phyloP scores from a whole-genome alignment of 2,329 filamentous ascomycete genomes.

The Penicillium freii region DNA sequence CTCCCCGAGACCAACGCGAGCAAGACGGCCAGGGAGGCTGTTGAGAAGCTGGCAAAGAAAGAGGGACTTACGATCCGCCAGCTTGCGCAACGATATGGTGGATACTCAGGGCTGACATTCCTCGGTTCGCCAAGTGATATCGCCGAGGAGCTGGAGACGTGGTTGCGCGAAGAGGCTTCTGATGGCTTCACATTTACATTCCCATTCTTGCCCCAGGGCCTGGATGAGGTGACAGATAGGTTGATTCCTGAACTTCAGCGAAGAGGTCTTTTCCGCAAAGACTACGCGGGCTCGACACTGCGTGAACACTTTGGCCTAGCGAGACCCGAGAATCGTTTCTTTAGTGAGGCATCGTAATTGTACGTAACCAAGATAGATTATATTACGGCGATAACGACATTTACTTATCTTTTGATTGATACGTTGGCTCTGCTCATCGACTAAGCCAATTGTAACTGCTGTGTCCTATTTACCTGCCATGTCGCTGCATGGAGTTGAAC shows the following conservation, averaged over 20 bases:
- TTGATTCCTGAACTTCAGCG: slow-evolving; percentile 54
- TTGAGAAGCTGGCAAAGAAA: slow-evolving; percentile 46
- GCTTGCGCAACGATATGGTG: slow-evolving; percentile 52
- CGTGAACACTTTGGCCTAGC: slow-evolving; percentile 56
- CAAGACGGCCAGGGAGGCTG: slow-evolving; percentile 48
- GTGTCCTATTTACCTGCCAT: not conserved
- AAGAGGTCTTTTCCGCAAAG: slow-evolving; percentile 51
- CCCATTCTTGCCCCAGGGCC: slow-evolving; percentile 52
- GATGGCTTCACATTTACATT: slow-evolving; percentile 55
- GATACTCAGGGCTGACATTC: slow-evolving; percentile 52
- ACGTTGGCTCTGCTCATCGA: not conserved
- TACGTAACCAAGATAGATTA: not conserved
- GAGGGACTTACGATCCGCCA: slow-evolving; percentile 53
- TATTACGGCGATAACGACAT: not conserved
- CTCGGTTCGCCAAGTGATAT: slow-evolving; percentile 51
- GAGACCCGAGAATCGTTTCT: slow-evolving; percentile 46
- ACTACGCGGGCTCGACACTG: slow-evolving; percentile 54
- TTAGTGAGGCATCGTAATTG: slow-evolving; percentile 12
- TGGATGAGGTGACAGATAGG: slow-evolving; percentile 50
- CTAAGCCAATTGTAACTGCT: not conserved
- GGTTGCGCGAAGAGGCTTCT: slow-evolving; percentile 49
- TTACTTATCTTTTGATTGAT: not conserved
- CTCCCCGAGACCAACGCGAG: slow-evolving; percentile 56
- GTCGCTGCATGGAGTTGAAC: not conserved
- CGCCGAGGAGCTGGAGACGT: slow-evolving; percentile 51